Conservation (phyloP, 1,139 yeast genomes). For the Yamadazyma membranifaciens region DNA sequence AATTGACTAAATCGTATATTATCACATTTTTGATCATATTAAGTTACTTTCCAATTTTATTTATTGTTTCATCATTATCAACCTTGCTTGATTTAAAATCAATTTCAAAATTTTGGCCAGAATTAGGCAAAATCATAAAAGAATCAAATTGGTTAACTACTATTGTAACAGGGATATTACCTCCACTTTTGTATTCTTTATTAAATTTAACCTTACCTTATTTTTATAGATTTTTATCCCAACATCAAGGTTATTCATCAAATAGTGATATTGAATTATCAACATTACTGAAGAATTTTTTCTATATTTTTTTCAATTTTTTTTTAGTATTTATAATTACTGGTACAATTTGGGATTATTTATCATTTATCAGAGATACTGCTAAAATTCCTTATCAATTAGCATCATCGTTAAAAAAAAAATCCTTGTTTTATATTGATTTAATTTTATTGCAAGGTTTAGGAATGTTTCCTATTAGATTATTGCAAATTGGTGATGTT, state of each 20-base stretch:
- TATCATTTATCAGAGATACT: constrained; percentile 77
- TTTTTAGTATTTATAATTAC: constrained; percentile 77
- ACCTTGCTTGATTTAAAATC: constrained; percentile 71
- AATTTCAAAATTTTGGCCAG: constrained; percentile 71
- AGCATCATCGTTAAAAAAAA: constrained; percentile 67
- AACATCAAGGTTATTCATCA: constrained; percentile 69
- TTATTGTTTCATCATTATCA: constrained; percentile 73
- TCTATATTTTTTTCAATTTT: constrained; percentile 74
- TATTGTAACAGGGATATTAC: constrained; percentile 70
- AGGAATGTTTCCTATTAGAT: constrained; percentile 74
- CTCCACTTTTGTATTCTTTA: constrained; percentile 71
- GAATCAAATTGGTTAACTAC: constrained; percentile 68
- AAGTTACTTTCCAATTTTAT: constrained; percentile 60
- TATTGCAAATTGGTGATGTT: constrained; percentile 54
- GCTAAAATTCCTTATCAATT: constrained; percentile 71
- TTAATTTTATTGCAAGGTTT: constrained; percentile 72
- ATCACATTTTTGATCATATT: constrained; percentile 63
- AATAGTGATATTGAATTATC: constrained; percentile 76
- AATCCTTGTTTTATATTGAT: constrained; percentile 72
- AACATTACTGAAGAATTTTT: constrained; percentile 72
- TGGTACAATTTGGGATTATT: constrained; percentile 73
- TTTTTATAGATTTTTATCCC: constrained; percentile 63
- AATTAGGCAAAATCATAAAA: constrained; percentile 57
- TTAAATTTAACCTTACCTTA: constrained; percentile 69
- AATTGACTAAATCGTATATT: constrained; percentile 54